A percentile compares a stretch with the other conserved stretches of the same genome.
Conservation (phyloP, 495 filamentous ascomycete genomes). For the Penicillium silybi region DNA sequence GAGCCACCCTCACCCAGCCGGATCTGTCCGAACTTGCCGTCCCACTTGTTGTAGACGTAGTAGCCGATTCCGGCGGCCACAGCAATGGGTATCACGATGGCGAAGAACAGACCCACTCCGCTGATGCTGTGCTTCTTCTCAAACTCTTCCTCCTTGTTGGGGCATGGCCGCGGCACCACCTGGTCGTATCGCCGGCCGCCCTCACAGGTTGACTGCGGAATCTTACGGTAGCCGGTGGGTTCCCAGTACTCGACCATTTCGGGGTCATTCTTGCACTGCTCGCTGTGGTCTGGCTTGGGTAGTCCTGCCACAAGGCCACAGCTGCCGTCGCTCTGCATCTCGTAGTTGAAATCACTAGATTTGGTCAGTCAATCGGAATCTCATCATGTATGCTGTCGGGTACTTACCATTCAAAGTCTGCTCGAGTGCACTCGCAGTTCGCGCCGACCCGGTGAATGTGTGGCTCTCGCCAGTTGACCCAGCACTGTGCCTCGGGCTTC, state of each 20-base stretch:
- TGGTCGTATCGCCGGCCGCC: conserved; percentile 71
- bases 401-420: conserved; percentile 89
- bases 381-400: not conserved
- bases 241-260: conserved; percentile 69
- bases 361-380: conserved; percentile 14
- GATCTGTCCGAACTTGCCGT: conserved; percentile 86
- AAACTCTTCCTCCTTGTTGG: conserved; percentile 73
- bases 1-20: conserved; percentile 63
- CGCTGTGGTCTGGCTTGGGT: conserved; percentile 58
- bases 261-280: conserved; percentile 63
- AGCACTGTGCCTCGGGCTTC: conserved; percentile 67
- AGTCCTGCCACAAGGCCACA: conserved; percentile 74
- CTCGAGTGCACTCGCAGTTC: conserved; percentile 77
- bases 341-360: conserved; percentile 87
- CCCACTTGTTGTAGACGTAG: conserved; percentile 82
- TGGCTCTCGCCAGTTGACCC: conserved; percentile 69
- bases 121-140: conserved; percentile 65
- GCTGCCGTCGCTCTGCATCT: conserved; percentile 67
- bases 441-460: conserved; percentile 56
- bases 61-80: conserved; percentile 71
- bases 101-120: conserved; percentile 80
- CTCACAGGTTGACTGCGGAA: conserved; percentile 80
- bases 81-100: conserved; percentile 67
- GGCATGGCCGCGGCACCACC: conserved; percentile 56
- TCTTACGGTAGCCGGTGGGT: conserved; percentile 83